phyloP scores from a whole-genome alignment of 495 filamentous ascomycete species.

The Aspergillus steynii region DNA sequence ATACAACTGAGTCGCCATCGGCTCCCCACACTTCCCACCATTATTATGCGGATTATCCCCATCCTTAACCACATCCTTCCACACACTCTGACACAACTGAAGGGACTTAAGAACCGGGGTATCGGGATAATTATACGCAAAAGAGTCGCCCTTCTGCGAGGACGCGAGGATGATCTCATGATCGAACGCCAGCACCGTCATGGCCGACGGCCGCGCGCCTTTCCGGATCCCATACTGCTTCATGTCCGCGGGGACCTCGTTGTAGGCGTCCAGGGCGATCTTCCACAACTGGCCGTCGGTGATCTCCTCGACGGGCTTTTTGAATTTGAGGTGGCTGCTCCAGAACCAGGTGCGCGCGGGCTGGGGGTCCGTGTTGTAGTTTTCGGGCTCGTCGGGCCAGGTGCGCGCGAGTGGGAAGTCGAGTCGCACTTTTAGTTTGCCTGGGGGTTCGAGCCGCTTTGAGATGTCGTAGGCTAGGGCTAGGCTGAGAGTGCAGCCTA shows the following conservation, averaged over 20 bases:
- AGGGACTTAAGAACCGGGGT: constrained; percentile 8
- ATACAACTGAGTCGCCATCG: constrained; percentile 16
- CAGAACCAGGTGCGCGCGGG: not conserved
- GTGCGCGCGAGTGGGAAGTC: not conserved
- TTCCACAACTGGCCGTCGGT: constrained; percentile 14
- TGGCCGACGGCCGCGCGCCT: constrained; percentile 1
- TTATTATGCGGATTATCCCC: constrained; percentile 6
- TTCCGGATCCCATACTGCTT: constrained; percentile 9
- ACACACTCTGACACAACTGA: constrained; percentile 11
- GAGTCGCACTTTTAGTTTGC: not conserved
- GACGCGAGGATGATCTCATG: constrained; percentile 17
- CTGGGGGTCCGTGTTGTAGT: not conserved
- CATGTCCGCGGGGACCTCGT: constrained; percentile 8
- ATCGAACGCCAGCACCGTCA: constrained; percentile 17
- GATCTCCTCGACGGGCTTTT: constrained; percentile 8
- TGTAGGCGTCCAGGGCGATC: constrained; percentile 11
- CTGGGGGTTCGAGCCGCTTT: too few species aligned
- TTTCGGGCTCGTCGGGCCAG: not conserved
- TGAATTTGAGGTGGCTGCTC: constrained; percentile 16
- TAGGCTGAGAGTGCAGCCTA: too few species aligned
- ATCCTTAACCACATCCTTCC: not conserved
- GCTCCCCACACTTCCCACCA: constrained; percentile 13
- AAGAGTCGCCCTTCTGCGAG: constrained; percentile 11
- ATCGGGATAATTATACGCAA: constrained; percentile 6
- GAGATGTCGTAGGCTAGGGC: too few species aligned